Evolutionary conservation across 2,329 filamentous ascomycete genomes (phyloP), one percentile per base, ranked within the genome.

Genomic region (Dryadomyces sulphureus): DNA sequence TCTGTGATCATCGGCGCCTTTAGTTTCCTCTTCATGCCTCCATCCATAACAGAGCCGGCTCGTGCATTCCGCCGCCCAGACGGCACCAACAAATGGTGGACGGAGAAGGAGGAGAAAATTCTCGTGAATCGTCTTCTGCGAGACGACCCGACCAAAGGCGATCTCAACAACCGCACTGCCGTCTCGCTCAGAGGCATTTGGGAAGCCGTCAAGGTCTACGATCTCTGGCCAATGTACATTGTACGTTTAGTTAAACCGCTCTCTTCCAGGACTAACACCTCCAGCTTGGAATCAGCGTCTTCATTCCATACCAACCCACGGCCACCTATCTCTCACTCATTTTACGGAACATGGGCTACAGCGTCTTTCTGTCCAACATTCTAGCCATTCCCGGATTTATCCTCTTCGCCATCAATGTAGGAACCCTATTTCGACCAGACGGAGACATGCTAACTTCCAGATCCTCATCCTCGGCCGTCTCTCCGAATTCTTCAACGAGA

Each of bases 241-340:
- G 65, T 80, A n/a, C n/a, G n/a, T n/a, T n/a, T n/a, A n/a, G 3
- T 72, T 80, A 22, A 81, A 79, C 51, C 64, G 78, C 1, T 57
- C 68, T 8, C 53, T 69, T 8, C 69, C 77, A 1, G 77, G 81
- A 30, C 27, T 30, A 14, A 30, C 27, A 14, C 14, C 7, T 7
- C 27, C 7, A 30, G 27, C 27, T 78, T 12, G 73, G 75, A 3
- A 57, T 77, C 2, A 60, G 63, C 0, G 67, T 69, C 46, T 69
- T 72, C 45, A 72, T 77, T n/a, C 77, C 77, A 0, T 63, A 62
- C 36, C 55, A 57, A 0, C 64, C 65, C 0, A 69, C 72, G 0
- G 57, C 63, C 2, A 64, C 64, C 8, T 81, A 80, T 49, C 64
- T 82, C 9, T 76, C 78, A 0, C 66, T 79, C 5, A 73, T 69